phyloP scores from a whole-genome alignment of 306 rosid species.

The Hippophae tibetana region DNA sequence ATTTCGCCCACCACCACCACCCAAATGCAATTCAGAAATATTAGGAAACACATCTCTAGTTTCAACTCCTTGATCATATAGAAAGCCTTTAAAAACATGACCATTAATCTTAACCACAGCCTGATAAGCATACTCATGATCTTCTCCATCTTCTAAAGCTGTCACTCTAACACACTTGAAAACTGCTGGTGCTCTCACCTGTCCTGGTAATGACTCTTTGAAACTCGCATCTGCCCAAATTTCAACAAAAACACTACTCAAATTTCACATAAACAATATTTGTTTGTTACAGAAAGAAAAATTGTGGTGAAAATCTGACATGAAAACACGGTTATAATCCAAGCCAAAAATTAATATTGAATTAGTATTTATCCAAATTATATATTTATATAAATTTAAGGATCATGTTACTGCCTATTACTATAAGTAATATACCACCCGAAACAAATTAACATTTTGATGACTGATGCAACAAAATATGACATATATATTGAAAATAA shows the following conservation, averaged over 20 bases:
- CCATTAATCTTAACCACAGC: conserved; percentile 83
- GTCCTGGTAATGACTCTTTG: conserved; percentile 62
- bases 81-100: conserved; percentile 79
- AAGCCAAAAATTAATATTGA: no score
- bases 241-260: not conserved
- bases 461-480: no score
- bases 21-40: conserved; percentile 67
- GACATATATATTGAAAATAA: no score
- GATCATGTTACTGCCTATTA: no score
- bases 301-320: no score
- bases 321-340: no score
- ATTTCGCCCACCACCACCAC: conserved; percentile 38
- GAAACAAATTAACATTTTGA: no score
- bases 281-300: no score
- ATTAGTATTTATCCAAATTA: no score
- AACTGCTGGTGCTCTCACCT: conserved; percentile 72
- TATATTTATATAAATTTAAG: no score
- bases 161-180: conserved; percentile 94
- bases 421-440: no score
- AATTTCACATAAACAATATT: no score
- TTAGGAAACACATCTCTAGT: conserved; percentile 52
- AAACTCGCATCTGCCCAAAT: conserved; percentile 45
- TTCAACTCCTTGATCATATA: conserved; percentile 73
- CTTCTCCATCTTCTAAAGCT: conserved; percentile 72
- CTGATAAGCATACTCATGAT: conserved; percentile 64